These are phyloP conservation scores for Aquanectria penicillioides DNA, from an alignment of 2,329 filamentous ascomycete genomes.

Conservation along the genomic window DNA sequence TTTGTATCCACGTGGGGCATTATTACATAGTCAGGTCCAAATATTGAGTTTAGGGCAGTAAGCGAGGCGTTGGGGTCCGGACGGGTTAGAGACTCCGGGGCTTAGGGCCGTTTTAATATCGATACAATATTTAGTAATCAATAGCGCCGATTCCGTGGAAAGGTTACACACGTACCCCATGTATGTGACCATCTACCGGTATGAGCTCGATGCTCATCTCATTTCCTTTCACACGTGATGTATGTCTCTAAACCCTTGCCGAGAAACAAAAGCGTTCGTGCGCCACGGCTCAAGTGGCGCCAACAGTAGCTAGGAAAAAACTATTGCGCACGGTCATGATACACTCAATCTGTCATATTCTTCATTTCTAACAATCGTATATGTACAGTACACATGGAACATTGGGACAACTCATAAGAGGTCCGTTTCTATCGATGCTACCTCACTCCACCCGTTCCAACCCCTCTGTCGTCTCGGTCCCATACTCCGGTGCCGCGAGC, in stretches of 20 bases:
- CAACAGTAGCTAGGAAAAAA: conserved; percentile 1
- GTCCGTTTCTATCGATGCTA: conserved; percentile 4
- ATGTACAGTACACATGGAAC: conserved; percentile 2
- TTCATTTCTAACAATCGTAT: conserved; percentile 15
- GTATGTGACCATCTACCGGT: no score
- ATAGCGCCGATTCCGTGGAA: no score
- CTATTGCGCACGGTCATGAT: background rate
- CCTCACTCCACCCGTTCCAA: conserved; percentile 10
- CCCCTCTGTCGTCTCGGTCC: conserved; percentile 22
- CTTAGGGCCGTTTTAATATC: no score
- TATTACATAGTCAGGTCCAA: no score
- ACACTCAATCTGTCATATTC: conserved; percentile 12
- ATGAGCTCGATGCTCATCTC: no score
- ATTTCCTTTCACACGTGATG: background rate
- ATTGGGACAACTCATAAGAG: background rate
- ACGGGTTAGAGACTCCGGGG: no score
- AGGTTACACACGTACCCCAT: no score
- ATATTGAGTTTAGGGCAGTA: no score
- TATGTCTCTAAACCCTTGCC: background rate
- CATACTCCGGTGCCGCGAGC: conserved; percentile 59
- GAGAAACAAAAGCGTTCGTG: background rate
- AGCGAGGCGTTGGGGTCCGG: no score
- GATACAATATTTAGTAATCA: no score
- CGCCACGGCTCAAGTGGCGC: conserved; percentile 7
- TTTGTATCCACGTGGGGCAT: no score